Base-by-base conservation (phyloP, 164 flowering plant species). In the Dillenia suffruticosa region DNA sequence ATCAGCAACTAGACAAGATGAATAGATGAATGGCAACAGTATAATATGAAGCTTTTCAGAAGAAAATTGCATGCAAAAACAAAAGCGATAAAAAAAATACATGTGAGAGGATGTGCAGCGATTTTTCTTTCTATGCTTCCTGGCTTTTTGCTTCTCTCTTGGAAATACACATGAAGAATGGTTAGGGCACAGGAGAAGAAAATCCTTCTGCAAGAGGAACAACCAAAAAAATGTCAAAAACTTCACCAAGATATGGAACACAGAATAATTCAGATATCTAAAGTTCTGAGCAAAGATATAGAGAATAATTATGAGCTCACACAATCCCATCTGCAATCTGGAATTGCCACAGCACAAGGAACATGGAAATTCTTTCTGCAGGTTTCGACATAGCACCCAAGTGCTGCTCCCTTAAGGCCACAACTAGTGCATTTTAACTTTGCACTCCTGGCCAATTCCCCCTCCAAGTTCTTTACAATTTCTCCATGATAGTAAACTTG, bases 381-480 rank as follows among this genome's bases (percentile, higher is more conserved):
- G 13, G 84, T 75, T 63, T 74, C 82, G 19, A 55, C 76, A 71
- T 66, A 82, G 71, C 93, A 90, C 10, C 96, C 96, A 57, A 90
- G 79, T 13, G 88, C 88, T 9, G 93, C 96, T 62, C 93, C 93
- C 62, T 87, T 90, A 22, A 68, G 70, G 26, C 90, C 84, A 79
- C 97, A 90, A 44, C 64, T 40, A 48, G 68, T 68, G 75, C 97
- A 90, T 65, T 88, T 88, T 56, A 90, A 81, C 72, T 86, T 83
- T 49, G 79, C 58, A 65, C 89, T 81, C 67, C 97, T 84, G 24
- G 81, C 81, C 51, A 90, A 49, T 71, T 90, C 97, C 12, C 68
- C 40, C 67, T 82, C 76, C 67, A 89, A 69, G 71, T 87, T 85
- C 58, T 65, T 73, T 12, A 81, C 69, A 14, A 47, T 67, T 0